phyloP scores from a whole-genome alignment of 306 rosid genomes.

The Dalbergia oliveri region DNA sequence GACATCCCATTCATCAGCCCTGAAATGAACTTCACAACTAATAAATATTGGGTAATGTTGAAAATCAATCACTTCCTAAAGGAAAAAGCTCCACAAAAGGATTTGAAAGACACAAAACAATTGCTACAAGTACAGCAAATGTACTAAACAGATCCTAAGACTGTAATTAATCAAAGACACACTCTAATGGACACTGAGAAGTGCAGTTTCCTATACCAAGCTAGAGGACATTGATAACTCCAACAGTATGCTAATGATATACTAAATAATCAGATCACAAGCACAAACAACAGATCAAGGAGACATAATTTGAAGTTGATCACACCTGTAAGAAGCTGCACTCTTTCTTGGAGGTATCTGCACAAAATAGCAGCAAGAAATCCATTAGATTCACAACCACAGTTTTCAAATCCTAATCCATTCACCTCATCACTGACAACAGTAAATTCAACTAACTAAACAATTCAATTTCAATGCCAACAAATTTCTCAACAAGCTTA shows the following conservation, averaged over 20 bases:
- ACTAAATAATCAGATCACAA: constrained; percentile 35
- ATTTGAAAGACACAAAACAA: constrained; percentile 25
- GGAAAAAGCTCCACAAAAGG: constrained; percentile 22
- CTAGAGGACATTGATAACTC: constrained; percentile 24
- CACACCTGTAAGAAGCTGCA: constrained; percentile 95
- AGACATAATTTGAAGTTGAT: constrained; percentile 40
- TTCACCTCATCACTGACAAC: constrained; percentile 10
- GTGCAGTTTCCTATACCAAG: background rate
- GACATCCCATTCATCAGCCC: constrained; percentile 99
- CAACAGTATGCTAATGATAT: constrained; percentile 30
- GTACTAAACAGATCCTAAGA: constrained; percentile 23
- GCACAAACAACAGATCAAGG: constrained; percentile 39
- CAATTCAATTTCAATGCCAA: constrained; percentile 28
- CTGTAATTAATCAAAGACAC: background rate
- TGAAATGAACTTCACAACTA: constrained; percentile 55
- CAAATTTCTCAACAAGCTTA: constrained; percentile 22
- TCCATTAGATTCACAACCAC: constrained; percentile 35
- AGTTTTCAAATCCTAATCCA: constrained; percentile 20
- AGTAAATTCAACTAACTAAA: constrained; percentile 17
- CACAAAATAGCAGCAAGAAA: constrained; percentile 48
- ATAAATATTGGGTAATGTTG: constrained; percentile 42
- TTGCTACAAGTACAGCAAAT: background rate
- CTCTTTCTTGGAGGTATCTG: constrained; percentile 98
- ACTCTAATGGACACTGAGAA: constrained; percentile 17
- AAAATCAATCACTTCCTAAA: constrained; percentile 33